A percentile compares a stretch with the other conserved stretches of the same genome.
Evolutionary conservation across 208 protist species (phyloP).

Genomic region (Crithidia fasciculata): DNA sequence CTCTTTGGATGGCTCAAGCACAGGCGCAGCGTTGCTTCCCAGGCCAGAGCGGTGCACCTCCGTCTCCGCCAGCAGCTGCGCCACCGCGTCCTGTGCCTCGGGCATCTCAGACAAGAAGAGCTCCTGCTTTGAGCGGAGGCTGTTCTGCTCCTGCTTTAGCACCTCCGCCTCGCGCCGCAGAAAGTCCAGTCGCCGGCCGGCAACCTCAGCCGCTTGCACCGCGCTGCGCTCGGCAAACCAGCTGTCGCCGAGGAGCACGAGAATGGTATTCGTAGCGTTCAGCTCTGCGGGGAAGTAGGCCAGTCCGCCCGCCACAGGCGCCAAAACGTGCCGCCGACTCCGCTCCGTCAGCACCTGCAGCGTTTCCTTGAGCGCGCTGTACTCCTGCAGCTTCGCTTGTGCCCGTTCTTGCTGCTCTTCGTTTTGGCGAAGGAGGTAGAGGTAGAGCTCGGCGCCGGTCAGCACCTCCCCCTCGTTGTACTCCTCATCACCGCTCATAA

Average conservation of each 20-base stretch:
- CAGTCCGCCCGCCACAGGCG: conserved; percentile 81
- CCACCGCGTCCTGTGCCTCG: conserved; percentile 56
- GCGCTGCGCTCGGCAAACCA: conserved; percentile 91
- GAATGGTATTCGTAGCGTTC: conserved; percentile 79
- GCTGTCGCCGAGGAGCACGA: conserved; percentile 87
- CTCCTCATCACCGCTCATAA: conserved; percentile 30
- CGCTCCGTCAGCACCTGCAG: conserved; percentile 58
- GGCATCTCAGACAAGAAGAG: conserved; percentile 78
- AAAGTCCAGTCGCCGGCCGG: conserved; percentile 67
- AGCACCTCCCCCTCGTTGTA: conserved; percentile 54
- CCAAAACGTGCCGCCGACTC: conserved; percentile 64
- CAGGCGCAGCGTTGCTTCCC: neutral
- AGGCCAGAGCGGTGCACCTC: conserved; percentile 19
- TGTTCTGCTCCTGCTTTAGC: conserved; percentile 63
- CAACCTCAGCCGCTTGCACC: conserved; percentile 75
- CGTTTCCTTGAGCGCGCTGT: conserved; percentile 53
- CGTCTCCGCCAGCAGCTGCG: conserved; percentile 43
- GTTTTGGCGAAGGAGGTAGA: conserved; percentile 65
- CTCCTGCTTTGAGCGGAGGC: conserved; percentile 49
- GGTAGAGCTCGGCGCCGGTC: conserved; percentile 75
- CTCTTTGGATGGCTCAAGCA: neutral
- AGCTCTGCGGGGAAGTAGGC: conserved; percentile 85
- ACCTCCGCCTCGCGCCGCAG: conserved; percentile 68
- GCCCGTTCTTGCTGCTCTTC: conserved; percentile 40
- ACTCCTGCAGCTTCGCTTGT: conserved; percentile 45